Evolutionary conservation across 371 early-diverging fungal species (phyloP).

Genomic region (Mucor racemosus): DNA sequence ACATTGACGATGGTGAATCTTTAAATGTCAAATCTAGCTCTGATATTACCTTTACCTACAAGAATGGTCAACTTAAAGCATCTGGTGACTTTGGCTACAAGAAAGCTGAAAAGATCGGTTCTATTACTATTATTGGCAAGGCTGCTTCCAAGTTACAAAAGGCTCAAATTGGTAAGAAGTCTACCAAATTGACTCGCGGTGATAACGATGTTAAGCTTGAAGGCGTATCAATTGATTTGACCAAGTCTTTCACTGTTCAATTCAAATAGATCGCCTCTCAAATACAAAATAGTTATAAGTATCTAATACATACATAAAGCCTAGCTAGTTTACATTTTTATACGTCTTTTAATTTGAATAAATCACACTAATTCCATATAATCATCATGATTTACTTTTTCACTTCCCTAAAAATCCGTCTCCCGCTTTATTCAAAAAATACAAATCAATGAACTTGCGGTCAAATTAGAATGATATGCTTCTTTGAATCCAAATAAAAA

Average conservation of each 20-base stretch:
- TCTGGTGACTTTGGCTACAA: slow-evolving; percentile 38
- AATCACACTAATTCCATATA: too few relatives aligned
- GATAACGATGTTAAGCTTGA: slow-evolving; percentile 8
- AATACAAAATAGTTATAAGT: too few relatives aligned
- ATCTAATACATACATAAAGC: too few relatives aligned
- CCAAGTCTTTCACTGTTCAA: slow-evolving; percentile 14
- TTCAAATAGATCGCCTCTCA: slow-evolving; percentile 13
- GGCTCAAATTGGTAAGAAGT: slow-evolving; percentile 14
- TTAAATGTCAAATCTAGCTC: slow-evolving; percentile 33
- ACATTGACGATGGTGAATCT: slow-evolving; percentile 66
- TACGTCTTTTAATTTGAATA: too few relatives aligned
- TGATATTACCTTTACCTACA: slow-evolving; percentile 32
- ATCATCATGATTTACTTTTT: too few relatives aligned
- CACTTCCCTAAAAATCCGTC: too few relatives aligned
- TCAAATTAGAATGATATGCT: too few relatives aligned
- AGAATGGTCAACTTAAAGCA: slow-evolving; percentile 32
- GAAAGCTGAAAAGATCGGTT: slow-evolving; percentile 29
- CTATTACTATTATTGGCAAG: slow-evolving; percentile 24
- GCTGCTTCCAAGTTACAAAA: slow-evolving; percentile 10
- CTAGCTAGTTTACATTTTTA: too few relatives aligned
- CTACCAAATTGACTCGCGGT: slow-evolving; percentile 10
- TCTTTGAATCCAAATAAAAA: too few relatives aligned
- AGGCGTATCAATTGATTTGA: slow-evolving; percentile 10
- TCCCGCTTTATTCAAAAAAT: too few relatives aligned
- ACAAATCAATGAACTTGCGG: too few relatives aligned